Base-by-base conservation (phyloP, 164 flowering plant genomes). In the Vitis riparia region DNA sequence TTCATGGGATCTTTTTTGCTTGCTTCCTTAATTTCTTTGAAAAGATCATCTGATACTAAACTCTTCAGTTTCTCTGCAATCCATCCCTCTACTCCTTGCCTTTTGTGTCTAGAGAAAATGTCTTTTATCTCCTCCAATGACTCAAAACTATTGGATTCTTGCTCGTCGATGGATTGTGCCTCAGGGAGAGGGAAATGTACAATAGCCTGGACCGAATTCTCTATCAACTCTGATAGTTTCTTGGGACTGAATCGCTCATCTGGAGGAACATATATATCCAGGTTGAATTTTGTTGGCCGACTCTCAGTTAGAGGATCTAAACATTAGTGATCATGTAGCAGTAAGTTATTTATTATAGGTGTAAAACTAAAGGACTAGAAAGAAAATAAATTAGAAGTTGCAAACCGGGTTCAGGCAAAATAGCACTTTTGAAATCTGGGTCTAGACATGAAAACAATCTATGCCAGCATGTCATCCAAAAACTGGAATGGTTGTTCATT, bases 221-320 rank as follows among this genome's bases (percentile, higher is more conserved):
- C 29, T 29, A 55, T 67, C 7, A 76, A 32, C 53, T 76, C 79
- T 9, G 70, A 66, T 3, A 73, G 30, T 27, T 73, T 79, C 62
- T 64, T 63, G 62, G 72, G 71, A 70, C 74, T 67, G 2, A 70
- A 30, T 50, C 67, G 50, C 62, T 79, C 82, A 27, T 76, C 77
- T 16, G 77, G 72, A 23, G 82, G 82, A 57, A 79, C 79, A 68
- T 66, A 70, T 47, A 19, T 27, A 16, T 73, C 72, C 8, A 76
- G 19, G 57, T 65, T 67, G 5, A 62, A 37, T 9, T 1, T 62
- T 17, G 29, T 23, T n/a, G 62, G 59, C 53, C 23, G 27, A 73
- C 75, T 79, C 27, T 70, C 72, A 0, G 64, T 44, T 19, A 5
- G 29, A 9, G 69, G 62, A 62, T 71, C 78, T 78, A 49, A 4